Percentiles rank a stretch among this genome's conserved stretches.
Evolutionary conservation across 352 stramenopile genomes (phyloP).

Genomic region (Phytopythium mirpurense): DNA sequence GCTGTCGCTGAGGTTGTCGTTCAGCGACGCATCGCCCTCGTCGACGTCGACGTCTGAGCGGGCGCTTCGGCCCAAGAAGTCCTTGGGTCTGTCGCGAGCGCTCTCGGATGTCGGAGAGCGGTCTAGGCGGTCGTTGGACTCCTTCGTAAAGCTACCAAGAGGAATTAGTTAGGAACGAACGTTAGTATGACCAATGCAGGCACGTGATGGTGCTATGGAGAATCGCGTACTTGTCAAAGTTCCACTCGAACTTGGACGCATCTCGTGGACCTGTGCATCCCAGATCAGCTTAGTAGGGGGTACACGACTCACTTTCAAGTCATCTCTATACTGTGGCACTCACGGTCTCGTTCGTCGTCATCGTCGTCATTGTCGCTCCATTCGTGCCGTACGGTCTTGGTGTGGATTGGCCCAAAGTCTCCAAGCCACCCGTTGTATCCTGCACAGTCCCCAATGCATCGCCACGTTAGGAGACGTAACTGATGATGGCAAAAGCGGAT

Average conservation of each 20-base stretch:
- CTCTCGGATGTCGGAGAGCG: neutral
- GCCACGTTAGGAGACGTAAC: neutral
- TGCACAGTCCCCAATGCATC: slow-evolving; percentile 7
- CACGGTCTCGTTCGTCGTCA: slow-evolving; percentile 8
- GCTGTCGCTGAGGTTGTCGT: slow-evolving; percentile 23
- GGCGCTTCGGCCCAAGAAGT: neutral
- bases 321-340: neutral
- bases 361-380: slow-evolving; percentile 32
- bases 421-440: slow-evolving; percentile 72
- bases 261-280: slow-evolving; percentile 5
- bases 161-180: no score
- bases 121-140: neutral
- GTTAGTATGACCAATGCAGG: no score
- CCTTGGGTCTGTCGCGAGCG: neutral
- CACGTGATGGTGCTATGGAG: no score
- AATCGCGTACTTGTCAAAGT: slow-evolving; percentile 50
- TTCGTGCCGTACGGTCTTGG: slow-evolving; percentile 53
- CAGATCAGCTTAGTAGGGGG: neutral
- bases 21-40: slow-evolving; percentile 8
- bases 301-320: neutral
- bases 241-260: slow-evolving; percentile 48
- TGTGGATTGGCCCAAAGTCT: slow-evolving; percentile 69
- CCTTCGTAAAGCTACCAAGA: neutral
- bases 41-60: neutral
- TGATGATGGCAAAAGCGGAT: neutral